Conservation (phyloP, 768 basidiomycete species). For the Paxillus rubicundulus region DNA sequence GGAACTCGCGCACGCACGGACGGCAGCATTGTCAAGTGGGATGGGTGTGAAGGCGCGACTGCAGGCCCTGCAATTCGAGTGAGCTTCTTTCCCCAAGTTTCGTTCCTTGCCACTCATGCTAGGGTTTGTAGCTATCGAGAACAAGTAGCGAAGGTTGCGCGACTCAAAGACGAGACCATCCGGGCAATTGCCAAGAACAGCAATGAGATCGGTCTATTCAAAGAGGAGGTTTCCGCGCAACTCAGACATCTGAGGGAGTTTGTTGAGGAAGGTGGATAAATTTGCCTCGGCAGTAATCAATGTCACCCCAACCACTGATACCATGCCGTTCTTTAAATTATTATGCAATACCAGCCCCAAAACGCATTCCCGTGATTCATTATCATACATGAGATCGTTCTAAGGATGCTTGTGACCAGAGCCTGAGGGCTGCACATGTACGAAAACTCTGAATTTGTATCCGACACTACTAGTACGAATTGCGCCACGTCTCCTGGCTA, state of each 20-base stretch:
- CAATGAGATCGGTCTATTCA: slow-evolving; percentile 80
- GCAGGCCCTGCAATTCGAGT: slow-evolving; percentile 78
- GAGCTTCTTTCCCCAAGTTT: slow-evolving; percentile 22
- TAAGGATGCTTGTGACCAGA: too few species aligned
- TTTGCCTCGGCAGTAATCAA: neutral
- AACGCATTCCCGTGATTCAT: too few species aligned
- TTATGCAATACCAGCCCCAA: too few species aligned
- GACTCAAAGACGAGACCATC: slow-evolving; percentile 76
- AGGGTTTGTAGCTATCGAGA: slow-evolving; percentile 62
- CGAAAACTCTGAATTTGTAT: too few species aligned
- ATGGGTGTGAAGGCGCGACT: slow-evolving; percentile 78
- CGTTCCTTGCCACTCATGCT: slow-evolving; percentile 1
- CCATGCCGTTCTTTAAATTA: too few species aligned
- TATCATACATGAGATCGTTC: too few species aligned
- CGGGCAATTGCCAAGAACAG: slow-evolving; percentile 82
- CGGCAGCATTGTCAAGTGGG: slow-evolving; percentile 75
- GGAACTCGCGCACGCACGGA: slow-evolving; percentile 71
- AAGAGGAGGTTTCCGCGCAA: slow-evolving; percentile 71
- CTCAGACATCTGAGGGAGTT: slow-evolving; percentile 67
- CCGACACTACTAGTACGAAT: too few species aligned
- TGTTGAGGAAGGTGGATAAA: slow-evolving; percentile 49
- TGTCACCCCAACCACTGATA: neutral
- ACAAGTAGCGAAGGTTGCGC: slow-evolving; percentile 70
- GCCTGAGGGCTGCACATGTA: too few species aligned
- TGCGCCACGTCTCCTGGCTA: too few species aligned